Conservation (phyloP, 306 rosid genomes). For the Citrullus colocynthis region DNA sequence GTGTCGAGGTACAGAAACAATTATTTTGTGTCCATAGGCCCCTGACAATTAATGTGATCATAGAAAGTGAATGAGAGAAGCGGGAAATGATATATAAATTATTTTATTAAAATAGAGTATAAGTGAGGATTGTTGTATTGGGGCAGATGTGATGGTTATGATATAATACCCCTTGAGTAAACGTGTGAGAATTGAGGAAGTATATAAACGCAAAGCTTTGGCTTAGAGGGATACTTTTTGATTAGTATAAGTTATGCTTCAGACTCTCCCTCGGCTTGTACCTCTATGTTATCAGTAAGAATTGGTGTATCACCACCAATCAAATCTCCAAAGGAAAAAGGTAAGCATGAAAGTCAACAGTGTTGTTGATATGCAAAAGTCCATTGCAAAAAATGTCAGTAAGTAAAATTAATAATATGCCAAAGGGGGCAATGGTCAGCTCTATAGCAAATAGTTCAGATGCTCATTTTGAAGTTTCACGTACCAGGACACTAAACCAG, state of each 20-base stretch:
- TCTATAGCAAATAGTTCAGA: conserved; percentile 6
- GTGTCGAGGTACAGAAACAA: background rate
- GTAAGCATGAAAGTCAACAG: background rate
- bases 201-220: background rate
- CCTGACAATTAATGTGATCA: background rate
- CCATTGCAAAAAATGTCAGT: background rate
- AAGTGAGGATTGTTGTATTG: background rate
- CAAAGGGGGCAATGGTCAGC: background rate
- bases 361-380: background rate
- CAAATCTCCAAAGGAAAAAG: background rate
- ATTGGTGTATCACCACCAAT: background rate
- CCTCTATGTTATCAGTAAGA: background rate
- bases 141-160: background rate
- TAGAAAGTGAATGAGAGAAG: background rate
- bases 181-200: background rate
- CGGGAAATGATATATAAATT: background rate
- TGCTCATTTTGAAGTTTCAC: conserved; percentile 16
- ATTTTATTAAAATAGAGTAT: too few relatives aligned
- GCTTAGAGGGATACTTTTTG: background rate
- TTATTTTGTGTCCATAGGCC: background rate
- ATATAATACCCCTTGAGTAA: background rate
- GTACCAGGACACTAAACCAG: conserved; percentile 65
- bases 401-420: background rate
- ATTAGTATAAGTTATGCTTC: background rate
- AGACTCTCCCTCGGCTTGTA: background rate